Percentiles rank a stretch among this genome's conserved stretches.
These are phyloP conservation scores for Pseudocercospora crystallina DNA, from an alignment of 2,329 filamentous ascomycete species.

Conservation along the genomic window DNA sequence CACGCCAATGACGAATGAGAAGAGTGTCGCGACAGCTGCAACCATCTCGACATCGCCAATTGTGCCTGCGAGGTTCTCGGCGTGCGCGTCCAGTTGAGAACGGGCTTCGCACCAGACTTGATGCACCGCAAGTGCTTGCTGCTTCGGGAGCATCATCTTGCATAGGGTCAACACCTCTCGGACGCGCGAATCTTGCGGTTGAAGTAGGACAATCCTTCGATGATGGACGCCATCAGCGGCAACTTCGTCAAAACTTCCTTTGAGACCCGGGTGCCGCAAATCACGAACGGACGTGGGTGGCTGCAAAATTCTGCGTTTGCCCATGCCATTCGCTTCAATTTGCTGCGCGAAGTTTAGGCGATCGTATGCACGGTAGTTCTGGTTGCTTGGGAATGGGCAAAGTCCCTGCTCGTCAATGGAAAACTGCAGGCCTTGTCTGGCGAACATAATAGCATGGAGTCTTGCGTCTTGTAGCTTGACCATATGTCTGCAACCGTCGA, in stretches of 20 bases:
- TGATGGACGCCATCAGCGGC: conserved; percentile 28
- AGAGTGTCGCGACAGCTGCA: conserved; percentile 42
- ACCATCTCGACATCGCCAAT: conserved; percentile 32
- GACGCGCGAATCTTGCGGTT: conserved; percentile 25
- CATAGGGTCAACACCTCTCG: conserved; percentile 29
- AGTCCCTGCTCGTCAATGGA: conserved; percentile 20
- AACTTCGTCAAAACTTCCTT: conserved; percentile 28
- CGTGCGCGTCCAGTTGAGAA: conserved; percentile 20
- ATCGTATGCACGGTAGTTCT: conserved; percentile 27
- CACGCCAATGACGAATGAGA: conserved; percentile 37
- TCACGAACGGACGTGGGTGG: conserved; percentile 9
- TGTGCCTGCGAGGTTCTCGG: conserved; percentile 17
- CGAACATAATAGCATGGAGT: conserved; percentile 25
- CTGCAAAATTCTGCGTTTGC: conserved; percentile 29
- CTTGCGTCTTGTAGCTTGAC: conserved; percentile 22
- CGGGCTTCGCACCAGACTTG: conserved; percentile 33
- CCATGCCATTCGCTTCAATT: conserved; percentile 23
- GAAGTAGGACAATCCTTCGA: conserved; percentile 29
- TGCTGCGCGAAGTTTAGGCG: conserved; percentile 9
- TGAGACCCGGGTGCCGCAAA: conserved; percentile 22
- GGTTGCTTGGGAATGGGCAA: conserved; percentile 24
- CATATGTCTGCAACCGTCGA: conserved; percentile 27
- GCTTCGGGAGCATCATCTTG: conserved; percentile 28
- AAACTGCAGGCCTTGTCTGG: conserved; percentile 25
- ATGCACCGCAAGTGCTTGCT: conserved; percentile 23